Percentiles rank a stretch among this genome's conserved stretches.
Evolutionary conservation across 805 yeast genomes (phyloP).

Genomic region (Candida maris): DNA sequence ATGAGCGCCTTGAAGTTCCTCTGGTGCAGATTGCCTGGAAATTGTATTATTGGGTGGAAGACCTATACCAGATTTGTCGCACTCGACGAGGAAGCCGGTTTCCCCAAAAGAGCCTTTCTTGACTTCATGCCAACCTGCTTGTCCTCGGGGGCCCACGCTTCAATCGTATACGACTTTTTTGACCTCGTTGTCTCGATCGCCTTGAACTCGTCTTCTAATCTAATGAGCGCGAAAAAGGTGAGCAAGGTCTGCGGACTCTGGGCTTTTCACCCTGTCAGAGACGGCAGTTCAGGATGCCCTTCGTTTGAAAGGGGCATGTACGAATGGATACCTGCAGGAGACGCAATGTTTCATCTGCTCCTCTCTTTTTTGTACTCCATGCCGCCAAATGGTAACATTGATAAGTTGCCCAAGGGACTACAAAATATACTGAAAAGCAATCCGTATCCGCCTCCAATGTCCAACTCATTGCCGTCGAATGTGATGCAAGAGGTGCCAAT

Average conservation of each 20-base stretch:
- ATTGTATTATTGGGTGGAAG: conserved; percentile 83
- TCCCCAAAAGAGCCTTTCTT: conserved; percentile 69
- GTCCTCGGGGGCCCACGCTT: conserved; percentile 81
- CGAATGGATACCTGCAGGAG: conserved; percentile 77
- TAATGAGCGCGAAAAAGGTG: conserved; percentile 74
- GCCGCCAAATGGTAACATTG: conserved; percentile 56
- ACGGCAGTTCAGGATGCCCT: conserved; percentile 35
- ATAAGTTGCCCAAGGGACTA: conserved; percentile 60
- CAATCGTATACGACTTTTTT: conserved; percentile 82
- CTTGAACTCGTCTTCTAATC: conserved; percentile 73
- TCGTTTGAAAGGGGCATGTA: conserved; percentile 66
- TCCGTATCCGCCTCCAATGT: conserved; percentile 69
- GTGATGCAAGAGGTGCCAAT: conserved; percentile 34
- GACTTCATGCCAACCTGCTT: conserved; percentile 82
- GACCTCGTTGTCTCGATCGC: conserved; percentile 76
- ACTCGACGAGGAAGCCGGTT: conserved; percentile 60
- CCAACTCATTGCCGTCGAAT: conserved; percentile 24
- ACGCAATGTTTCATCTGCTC: conserved; percentile 79
- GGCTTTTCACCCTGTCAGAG: conserved; percentile 58
- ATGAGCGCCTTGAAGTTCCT: conserved; percentile 74
- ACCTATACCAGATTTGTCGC: conserved; percentile 67
- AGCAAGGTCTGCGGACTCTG: conserved; percentile 81
- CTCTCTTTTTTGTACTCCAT: conserved; percentile 75
- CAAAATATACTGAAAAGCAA: conserved; percentile 61
- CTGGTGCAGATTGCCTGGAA: conserved; percentile 82